Evolutionary conservation across 306 rosid genomes (phyloP).

Genomic region (Lithocarpus polystachyus): DNA sequence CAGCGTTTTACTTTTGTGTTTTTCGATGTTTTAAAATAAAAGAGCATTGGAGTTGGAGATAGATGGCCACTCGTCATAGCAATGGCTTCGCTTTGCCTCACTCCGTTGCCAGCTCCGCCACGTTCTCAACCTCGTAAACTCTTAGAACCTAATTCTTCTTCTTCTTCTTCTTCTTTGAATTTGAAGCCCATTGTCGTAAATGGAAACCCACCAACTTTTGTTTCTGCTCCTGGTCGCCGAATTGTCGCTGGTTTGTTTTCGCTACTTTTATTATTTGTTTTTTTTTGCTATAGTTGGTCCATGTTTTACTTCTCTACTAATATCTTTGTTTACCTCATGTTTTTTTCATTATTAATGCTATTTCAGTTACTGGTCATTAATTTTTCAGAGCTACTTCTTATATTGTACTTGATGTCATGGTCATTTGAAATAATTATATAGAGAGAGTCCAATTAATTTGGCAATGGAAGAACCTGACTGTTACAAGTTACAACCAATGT

Average conservation of each 20-base stretch:
- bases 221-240: conserved; percentile 92
- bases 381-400: not conserved
- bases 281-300: not conserved
- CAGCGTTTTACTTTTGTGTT: not conserved
- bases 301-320: not conserved
- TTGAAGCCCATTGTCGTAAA: conserved; percentile 72
- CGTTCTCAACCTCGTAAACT: conserved; percentile 57
- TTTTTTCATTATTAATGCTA: not conserved
- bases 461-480: not conserved
- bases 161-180: conserved; percentile 42
- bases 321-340: not conserved
- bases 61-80: conserved; percentile 1
- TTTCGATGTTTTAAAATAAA: conserved; percentile 5
- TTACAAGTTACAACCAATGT: no score
- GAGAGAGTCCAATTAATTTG: not conserved
- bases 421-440: not conserved
- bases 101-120: conserved; percentile 49
- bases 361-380: not conserved
- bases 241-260: conserved; percentile 76
- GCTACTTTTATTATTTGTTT: not conserved
- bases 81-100: conserved; percentile 76
- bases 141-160: conserved; percentile 18
- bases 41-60: not conserved
- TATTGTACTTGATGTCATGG: not conserved
- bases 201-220: conserved; percentile 89